Conservation (phyloP, 1,139 yeast genomes). For the Candida neerlandica region DNA sequence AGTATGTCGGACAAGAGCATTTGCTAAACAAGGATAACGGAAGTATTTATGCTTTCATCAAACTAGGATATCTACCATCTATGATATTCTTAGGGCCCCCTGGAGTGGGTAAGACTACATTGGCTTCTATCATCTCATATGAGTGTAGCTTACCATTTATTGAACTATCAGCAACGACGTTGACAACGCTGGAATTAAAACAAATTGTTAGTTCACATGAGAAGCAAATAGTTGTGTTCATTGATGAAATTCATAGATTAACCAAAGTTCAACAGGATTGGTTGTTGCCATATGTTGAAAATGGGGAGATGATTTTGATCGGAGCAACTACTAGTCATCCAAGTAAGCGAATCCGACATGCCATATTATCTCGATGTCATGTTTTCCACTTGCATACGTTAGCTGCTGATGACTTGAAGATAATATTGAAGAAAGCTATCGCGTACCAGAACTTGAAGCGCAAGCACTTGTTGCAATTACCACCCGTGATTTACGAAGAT, state of each 20-base stretch:
- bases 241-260: conserved; percentile 49
- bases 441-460: conserved; percentile 33
- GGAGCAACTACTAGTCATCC: conserved; percentile 49
- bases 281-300: conserved; percentile 42
- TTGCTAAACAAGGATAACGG: conserved; percentile 32
- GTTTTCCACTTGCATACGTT: conserved; percentile 31
- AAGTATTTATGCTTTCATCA: conserved; percentile 32
- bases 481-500: conserved; percentile 18
- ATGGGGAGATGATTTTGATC: conserved; percentile 42
- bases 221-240: conserved; percentile 36
- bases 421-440: conserved; percentile 30
- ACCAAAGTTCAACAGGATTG: conserved; percentile 45
- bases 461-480: conserved; percentile 10
- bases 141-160: conserved; percentile 38
- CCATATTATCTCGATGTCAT: conserved; percentile 46
- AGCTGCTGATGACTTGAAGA: conserved; percentile 20
- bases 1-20: conserved; percentile 44
- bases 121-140: conserved; percentile 41
- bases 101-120: conserved; percentile 50
- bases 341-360: conserved; percentile 33
- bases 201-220: conserved; percentile 27
- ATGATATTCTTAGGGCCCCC: conserved; percentile 50
- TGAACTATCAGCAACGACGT: conserved; percentile 45
- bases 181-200: conserved; percentile 33
- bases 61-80: conserved; percentile 45